Evolutionary conservation across 2,329 filamentous ascomycete genomes (phyloP), one percentile per base, ranked within the genome.

Genomic region (Grosmannia serpens): DNA sequence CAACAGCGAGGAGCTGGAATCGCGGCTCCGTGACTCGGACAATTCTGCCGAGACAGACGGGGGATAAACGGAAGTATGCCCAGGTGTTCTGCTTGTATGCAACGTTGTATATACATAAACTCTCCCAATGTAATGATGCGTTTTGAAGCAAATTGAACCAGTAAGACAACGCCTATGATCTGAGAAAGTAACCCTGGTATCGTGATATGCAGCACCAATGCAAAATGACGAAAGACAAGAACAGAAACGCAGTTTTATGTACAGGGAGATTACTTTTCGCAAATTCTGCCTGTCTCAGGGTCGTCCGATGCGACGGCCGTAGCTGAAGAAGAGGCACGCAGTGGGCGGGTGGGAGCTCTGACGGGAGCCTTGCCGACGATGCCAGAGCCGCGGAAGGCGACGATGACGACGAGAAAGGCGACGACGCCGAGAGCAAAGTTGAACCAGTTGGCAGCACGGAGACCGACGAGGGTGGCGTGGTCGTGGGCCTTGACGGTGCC

Each of bases 361-460:
- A 17, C 7, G 29, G 55, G 29, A 22, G 26, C 50, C 31, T 58
- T 58, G 57, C 80, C 80, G 7, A 82, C 73, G 53, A 81, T 75
- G 4, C 80, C 79, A 38, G 78, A 75, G 9, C 76, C 75, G 11
- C 77, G 72, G 61, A 83, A 82, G 0, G 75, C 74, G 2, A 76
- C 63, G 10, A 73, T 63, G 0, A 81, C 76, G 9, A 81, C 67
- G 1, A 65, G 51, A 27, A 80, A 64, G 0, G 77, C 75, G 22
- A 68, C 62, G 2, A 78, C 53, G 0, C 74, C 75, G 13, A 81
- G 70, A 2, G 68, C 76, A 63, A 79, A 77, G 64, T 79, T 79
- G 64, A 79, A 74, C 77, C 78, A 83, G 33, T 72, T 72, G 2
- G 73, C 79, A 0, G 76, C 77, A 44, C 78, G 71, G 5, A 83